Conservation (phyloP, 1,284 basidiomycete genomes). For the Cutaneotrichosporon curvatum region DNA sequence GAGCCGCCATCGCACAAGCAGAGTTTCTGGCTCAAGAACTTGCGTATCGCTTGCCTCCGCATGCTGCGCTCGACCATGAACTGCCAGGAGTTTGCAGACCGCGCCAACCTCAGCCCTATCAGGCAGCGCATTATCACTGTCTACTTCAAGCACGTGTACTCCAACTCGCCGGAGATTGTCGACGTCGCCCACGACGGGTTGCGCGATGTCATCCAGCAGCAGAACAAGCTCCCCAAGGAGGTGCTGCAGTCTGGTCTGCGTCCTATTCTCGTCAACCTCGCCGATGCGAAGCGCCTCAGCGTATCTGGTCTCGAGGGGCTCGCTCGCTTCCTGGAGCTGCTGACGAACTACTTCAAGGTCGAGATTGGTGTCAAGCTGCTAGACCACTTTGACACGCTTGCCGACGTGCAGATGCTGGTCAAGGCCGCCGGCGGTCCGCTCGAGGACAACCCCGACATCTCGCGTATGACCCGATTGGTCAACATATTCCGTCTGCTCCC, state of each 20-base stretch:
- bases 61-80: conserved; percentile 91
- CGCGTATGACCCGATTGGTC: conserved; percentile 85
- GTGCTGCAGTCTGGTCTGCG: conserved; percentile 89
- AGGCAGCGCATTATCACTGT: conserved; percentile 87
- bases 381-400: conserved; percentile 87
- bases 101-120: conserved; percentile 60
- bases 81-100: conserved; percentile 82
- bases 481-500: conserved; percentile 97
- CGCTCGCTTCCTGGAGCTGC: conserved; percentile 84
- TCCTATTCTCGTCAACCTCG: conserved; percentile 96
- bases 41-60: conserved; percentile 93
- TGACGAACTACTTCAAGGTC: conserved; percentile 99
- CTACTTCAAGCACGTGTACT: conserved; percentile 99
- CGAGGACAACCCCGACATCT: conserved; percentile 82
- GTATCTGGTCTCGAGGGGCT: conserved; percentile 93
- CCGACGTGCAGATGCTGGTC: conserved; percentile 68
- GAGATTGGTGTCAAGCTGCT: conserved; percentile 97
- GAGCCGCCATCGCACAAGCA: conserved; percentile 71
- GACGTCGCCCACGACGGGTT: conserved; percentile 93
- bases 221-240: conserved; percentile 90
- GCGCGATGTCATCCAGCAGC: conserved; percentile 78
- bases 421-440: conserved; percentile 70
- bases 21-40: conserved; percentile 73
- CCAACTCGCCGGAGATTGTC: conserved; percentile 85
- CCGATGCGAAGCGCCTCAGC: conserved; percentile 88